Conservation (phyloP, 306 rosid species). For the Trifolium dubium region DNA sequence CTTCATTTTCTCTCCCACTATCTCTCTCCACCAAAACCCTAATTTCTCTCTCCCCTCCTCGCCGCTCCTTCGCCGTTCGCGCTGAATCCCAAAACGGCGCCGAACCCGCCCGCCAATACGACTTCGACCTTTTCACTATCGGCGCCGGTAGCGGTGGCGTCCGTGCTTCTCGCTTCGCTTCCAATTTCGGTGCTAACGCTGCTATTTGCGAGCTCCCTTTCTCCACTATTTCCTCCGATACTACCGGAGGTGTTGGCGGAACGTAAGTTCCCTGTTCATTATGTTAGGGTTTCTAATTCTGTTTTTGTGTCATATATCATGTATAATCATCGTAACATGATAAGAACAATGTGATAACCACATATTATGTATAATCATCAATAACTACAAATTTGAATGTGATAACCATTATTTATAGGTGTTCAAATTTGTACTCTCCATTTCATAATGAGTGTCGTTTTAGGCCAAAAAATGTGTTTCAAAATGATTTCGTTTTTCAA, state of each 20-base stretch:
- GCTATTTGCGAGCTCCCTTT: slow-evolving; percentile 97
- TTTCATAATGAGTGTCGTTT: too few relatives aligned
- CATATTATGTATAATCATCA: too few relatives aligned
- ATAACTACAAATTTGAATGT: neutral
- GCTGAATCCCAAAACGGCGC: slow-evolving; percentile 59
- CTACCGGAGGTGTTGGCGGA: slow-evolving; percentile 92
- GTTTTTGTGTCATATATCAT: neutral
- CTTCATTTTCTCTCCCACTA: neutral
- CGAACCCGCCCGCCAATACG: slow-evolving; percentile 58
- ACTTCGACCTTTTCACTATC: slow-evolving; percentile 90
- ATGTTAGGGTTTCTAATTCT: slow-evolving; percentile 5
- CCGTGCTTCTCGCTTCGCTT: slow-evolving; percentile 83
- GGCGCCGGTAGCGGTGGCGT: slow-evolving; percentile 98
- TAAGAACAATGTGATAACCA: neutral
- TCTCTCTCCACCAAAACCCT: slow-evolving; percentile 40
- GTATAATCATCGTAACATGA: neutral
- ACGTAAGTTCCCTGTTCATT: slow-evolving; percentile 59
- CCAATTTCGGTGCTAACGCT: slow-evolving; percentile 73
- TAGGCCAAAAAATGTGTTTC: too few relatives aligned
- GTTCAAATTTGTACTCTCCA: too few relatives aligned
- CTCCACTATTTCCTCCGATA: slow-evolving; percentile 85
- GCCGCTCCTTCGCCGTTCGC: slow-evolving; percentile 44
- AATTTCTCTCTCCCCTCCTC: slow-evolving; percentile 29
- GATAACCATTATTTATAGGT: too few relatives aligned
- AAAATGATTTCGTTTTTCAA: too few relatives aligned